Base-by-base conservation (phyloP, 2,329 filamentous ascomycete species). In the Talaromyces amestolkiae region DNA sequence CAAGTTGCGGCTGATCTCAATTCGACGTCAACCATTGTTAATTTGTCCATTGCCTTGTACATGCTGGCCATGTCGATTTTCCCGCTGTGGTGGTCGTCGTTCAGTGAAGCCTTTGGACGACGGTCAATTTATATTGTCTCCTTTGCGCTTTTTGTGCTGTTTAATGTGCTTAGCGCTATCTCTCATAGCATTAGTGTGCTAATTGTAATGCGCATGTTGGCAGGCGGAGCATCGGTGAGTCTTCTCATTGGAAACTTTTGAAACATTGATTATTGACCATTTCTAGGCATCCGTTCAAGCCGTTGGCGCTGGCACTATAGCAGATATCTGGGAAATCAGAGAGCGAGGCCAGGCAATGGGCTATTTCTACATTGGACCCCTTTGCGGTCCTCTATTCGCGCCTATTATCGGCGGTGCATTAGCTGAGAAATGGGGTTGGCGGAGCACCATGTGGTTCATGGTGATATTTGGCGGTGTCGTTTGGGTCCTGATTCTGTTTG, bases 11-110 rank as follows among this genome's bases (percentile, higher is more conserved):
- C 73, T 3, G 87, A 90, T 24, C 81, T 95, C 51, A 69, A 88
- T 69, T 83, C 87, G 13, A 84, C 85, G 0, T 77, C 86, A 15
- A 90, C 90, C 0, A 79, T 91, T 17, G 87, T 89, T 64, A 96
- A 95, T 75, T 73, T 95, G 65, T 89, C 89, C 0, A 86, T 95
- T 0, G 89, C 91, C 0, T 77, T 94, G 65, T 95, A 93, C 75
- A 92, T 95, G 91, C 82, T 95, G 4, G 82, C 86, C 70, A 92
- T 95, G 91, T 86, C 88, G 64, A 91, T 95, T 53, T 94, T 93
- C 70, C 92, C 92, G 0, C 82, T 96, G 0, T 95, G 91, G 91
- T 95, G 91, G 91, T 92, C 89, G 0, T 89, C 89, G 1, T 93
- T 95, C 72, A 92, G 89, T 9, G 92, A 95, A 70, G 78, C 78